phyloP scores from a whole-genome alignment of 257 asterid species.

The Solanum rostratum region DNA sequence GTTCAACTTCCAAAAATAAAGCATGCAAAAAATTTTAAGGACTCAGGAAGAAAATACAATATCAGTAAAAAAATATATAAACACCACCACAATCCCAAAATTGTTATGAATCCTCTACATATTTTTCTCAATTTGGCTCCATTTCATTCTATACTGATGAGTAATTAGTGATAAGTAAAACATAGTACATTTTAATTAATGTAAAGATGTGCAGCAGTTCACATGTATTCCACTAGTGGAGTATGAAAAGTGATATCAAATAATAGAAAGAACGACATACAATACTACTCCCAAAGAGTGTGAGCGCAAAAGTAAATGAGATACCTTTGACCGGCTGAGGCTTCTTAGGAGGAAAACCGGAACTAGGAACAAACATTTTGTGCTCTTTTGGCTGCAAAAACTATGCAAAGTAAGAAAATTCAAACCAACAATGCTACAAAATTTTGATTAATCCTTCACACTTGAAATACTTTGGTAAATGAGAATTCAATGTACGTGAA shows the following conservation, averaged over 20 bases:
- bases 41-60: background rate
- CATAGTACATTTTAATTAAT: background rate
- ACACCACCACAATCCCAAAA: background rate
- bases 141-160: background rate
- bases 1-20: slow-evolving; percentile 19
- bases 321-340: slow-evolving; percentile 67
- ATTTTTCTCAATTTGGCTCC: background rate
- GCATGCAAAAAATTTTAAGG: background rate
- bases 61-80: background rate
- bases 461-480: background rate
- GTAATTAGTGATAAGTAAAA: background rate
- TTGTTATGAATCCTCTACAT: background rate
- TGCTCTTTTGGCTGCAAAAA: slow-evolving; percentile 40
- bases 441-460: background rate
- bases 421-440: background rate
- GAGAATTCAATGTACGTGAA: background rate
- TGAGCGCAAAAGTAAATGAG: background rate
- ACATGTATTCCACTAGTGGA: background rate
- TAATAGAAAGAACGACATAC: background rate
- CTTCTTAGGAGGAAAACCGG: slow-evolving; percentile 24
- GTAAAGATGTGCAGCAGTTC: background rate
- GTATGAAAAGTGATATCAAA: background rate
- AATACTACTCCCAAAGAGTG: background rate
- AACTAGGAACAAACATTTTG: slow-evolving; percentile 45
- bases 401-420: background rate